phyloP scores from a whole-genome alignment of 768 basidiomycete genomes.

The Termitomyces sp. region DNA sequence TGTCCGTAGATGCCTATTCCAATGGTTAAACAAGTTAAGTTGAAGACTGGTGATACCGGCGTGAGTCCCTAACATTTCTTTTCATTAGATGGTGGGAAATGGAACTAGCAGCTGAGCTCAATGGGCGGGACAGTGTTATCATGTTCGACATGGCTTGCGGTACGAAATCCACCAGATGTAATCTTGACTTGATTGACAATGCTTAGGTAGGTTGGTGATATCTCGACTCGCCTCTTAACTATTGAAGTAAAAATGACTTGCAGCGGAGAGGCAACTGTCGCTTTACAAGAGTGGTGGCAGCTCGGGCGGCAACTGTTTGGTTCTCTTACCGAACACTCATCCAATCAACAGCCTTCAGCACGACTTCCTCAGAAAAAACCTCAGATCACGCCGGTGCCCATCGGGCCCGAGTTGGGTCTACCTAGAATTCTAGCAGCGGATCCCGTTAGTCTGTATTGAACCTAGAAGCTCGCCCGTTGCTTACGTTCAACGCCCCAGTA shows the following conservation, averaged over 20 bases:
- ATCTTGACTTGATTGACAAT: background rate
- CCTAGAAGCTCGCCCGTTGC: background rate
- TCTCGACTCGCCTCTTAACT: background rate
- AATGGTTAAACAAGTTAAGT: slow-evolving; percentile 46
- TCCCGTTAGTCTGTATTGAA: slow-evolving; percentile 33
- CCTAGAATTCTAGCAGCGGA: slow-evolving; percentile 40
- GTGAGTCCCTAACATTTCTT: slow-evolving; percentile 4
- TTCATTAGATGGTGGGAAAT: slow-evolving; percentile 31
- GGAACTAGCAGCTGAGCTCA: slow-evolving; percentile 18
- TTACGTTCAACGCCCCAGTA: slow-evolving; percentile 31
- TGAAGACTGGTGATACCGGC: slow-evolving; percentile 1
- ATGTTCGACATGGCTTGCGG: slow-evolving; percentile 58
- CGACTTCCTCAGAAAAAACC: slow-evolving; percentile 12
- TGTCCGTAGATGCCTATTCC: slow-evolving; percentile 46
- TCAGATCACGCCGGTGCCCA: slow-evolving; percentile 21
- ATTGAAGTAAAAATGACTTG: background rate
- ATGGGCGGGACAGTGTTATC: slow-evolving; percentile 19
- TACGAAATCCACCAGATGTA: slow-evolving; percentile 25
- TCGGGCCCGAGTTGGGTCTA: slow-evolving; percentile 26
- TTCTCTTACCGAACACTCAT: background rate
- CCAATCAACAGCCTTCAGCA: slow-evolving; percentile 7
- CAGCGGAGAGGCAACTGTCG: slow-evolving; percentile 62
- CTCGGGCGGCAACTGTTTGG: slow-evolving; percentile 22
- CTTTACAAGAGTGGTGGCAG: slow-evolving; percentile 58
- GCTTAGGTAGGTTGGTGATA: slow-evolving; percentile 23